phyloP scores from a whole-genome alignment of 202 grass and related monocot genomes.

The Panicum hallii region DNA sequence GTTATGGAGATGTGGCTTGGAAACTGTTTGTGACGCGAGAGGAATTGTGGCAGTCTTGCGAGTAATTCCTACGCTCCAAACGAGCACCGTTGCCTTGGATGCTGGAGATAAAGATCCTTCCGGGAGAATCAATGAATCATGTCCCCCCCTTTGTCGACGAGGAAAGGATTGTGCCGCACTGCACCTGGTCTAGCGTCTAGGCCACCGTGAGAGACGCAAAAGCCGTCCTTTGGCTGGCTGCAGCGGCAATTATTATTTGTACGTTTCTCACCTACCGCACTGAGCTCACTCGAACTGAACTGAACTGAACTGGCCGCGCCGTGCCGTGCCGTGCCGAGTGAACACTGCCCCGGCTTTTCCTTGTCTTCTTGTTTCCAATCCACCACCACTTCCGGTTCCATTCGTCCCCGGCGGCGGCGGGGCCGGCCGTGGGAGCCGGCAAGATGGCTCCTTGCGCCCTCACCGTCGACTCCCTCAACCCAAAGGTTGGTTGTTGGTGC shows the following conservation, averaged over 20 bases:
- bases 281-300: not conserved
- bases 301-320: not conserved
- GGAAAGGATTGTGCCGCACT: too few species aligned
- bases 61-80: not conserved
- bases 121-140: not conserved
- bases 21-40: not conserved
- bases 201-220: not conserved
- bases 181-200: not conserved
- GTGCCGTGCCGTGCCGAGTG: not conserved
- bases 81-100: not conserved
- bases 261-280: not conserved
- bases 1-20: too few species aligned
- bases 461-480: conserved; percentile 57
- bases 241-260: not conserved
- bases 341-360: not conserved
- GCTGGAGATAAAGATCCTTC: not conserved
- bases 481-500: conserved; percentile 39
- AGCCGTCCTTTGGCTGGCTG: not conserved
- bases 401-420: not conserved
- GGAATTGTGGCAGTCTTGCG: not conserved
- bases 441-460: conserved; percentile 43
- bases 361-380: not conserved
- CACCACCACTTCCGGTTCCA: not conserved
- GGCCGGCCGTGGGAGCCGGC: not conserved
- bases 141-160: too few species aligned